Base-by-base conservation (phyloP, 2,329 filamentous ascomycete genomes). In the Gliomastix tumulicola region DNA sequence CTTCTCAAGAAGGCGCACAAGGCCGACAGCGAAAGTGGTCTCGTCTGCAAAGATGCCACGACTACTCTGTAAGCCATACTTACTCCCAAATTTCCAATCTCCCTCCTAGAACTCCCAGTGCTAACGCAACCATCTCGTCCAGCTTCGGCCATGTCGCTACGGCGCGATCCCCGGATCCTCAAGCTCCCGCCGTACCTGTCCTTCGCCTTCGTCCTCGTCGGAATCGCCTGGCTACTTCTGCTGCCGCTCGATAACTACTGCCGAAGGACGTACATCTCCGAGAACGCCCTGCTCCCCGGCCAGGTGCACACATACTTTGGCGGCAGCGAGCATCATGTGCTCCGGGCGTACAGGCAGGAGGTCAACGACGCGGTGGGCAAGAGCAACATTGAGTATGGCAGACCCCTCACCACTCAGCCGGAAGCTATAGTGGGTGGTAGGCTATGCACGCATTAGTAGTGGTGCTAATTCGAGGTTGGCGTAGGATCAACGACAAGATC, bases 221-320 rank as follows among this genome's bases (percentile, higher is more conserved):
- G 92, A 36, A 76, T 96, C 38, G 76, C 79, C 48, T 98, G 90
- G 87, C 79, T 98, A 12, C 76, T 96, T 17, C 71, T 97, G 21
- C 76, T 98, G 2, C 92, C 92, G 4, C 72, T 97, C 36, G 76
- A 97, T 60, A 77, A 89, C 47, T 95, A 97, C 66, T 95, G 88
- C 35, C 80, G 92, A 46, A 74, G 77, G 41, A 98, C 90, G 2
- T 98, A 98, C 60, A 92, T 98, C 40, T 97, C 90, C 30, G 92
- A 98, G 60, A 98, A 98, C 58, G 92, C 92, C 10, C 78, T 98
- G 22, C 69, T 98, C 12, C 92, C 92, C 0, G 92, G 89, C 3
- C 92, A 98, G 61, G 92, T 97, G 8, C 90, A 97, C 63, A 95
- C 92, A 2, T 98, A 98, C 62, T 98, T 98, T 56, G 82, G 86